Conservation (phyloP, 495 filamentous ascomycete species). For the Oidiodendron maius region DNA sequence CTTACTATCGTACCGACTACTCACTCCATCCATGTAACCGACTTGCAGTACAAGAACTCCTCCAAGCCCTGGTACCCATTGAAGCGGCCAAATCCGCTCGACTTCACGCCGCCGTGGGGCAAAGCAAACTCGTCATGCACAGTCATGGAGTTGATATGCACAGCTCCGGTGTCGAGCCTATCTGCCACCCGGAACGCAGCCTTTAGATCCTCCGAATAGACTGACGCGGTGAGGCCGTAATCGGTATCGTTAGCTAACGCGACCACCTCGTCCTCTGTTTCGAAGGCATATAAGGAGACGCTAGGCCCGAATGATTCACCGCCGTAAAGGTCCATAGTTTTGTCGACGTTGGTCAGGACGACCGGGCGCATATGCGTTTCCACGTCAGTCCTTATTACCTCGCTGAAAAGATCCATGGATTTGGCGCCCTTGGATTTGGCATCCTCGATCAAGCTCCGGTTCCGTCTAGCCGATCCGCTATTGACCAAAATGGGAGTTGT, state of each 20-base stretch:
- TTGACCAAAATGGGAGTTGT: slow-evolving; percentile 54
- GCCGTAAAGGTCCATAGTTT: neutral
- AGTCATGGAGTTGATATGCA: slow-evolving; percentile 80
- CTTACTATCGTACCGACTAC: no score
- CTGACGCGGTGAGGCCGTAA: slow-evolving; percentile 71
- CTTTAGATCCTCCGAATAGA: slow-evolving; percentile 76
- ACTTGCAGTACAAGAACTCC: no score
- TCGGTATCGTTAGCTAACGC: slow-evolving; percentile 72
- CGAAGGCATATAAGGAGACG: slow-evolving; percentile 41
- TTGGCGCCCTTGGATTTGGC: slow-evolving; percentile 54
- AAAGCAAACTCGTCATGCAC: slow-evolving; percentile 44
- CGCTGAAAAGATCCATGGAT: slow-evolving; percentile 12
- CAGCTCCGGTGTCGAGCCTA: slow-evolving; percentile 57
- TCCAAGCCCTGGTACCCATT: slow-evolving; percentile 36
- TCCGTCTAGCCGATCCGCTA: slow-evolving; percentile 60
- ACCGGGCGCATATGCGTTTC: slow-evolving; percentile 30
- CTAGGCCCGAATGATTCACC: slow-evolving; percentile 53
- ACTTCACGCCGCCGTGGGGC: neutral
- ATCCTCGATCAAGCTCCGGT: slow-evolving; percentile 48
- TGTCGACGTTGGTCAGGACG: neutral
- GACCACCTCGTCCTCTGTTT: slow-evolving; percentile 62
- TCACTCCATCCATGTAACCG: no score
- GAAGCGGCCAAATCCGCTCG: neutral
- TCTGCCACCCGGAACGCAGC: slow-evolving; percentile 67
- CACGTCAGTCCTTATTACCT: slow-evolving; percentile 16